A percentile compares a stretch with the other conserved stretches of the same genome.
Evolutionary conservation across 345 rosid genomes (phyloP).

Genomic region (Abelmoschus esculentus): DNA sequence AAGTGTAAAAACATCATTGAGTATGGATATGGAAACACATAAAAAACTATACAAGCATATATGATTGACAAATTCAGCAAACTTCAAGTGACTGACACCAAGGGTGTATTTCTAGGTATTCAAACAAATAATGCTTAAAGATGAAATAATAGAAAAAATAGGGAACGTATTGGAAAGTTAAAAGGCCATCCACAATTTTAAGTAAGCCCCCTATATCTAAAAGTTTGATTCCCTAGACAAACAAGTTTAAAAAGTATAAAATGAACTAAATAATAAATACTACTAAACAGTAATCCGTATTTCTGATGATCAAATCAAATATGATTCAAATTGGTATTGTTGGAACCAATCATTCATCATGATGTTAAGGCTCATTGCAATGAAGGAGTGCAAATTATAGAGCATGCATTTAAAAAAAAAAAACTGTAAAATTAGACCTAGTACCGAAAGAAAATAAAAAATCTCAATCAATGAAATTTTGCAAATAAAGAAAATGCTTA

Average conservation of each 20-base stretch:
- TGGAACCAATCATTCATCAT: neutral
- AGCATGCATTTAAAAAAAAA: neutral
- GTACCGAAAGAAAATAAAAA: neutral
- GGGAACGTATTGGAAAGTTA: neutral
- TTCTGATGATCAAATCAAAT: neutral
- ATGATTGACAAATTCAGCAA: neutral
- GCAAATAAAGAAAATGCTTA: neutral
- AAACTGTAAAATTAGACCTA: neutral
- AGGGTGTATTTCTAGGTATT: neutral
- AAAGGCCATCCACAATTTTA: neutral
- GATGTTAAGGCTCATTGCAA: neutral
- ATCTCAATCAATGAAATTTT: neutral
- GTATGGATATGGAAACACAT: neutral
- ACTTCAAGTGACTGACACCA: neutral
- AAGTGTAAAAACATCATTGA: neutral
- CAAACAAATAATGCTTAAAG: conserved; percentile 1
- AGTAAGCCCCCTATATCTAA: neutral
- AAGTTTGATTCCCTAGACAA: neutral
- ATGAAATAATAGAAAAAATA: neutral
- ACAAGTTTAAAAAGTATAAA: neutral
- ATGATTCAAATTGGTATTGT: neutral
- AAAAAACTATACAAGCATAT: neutral
- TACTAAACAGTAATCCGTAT: neutral
- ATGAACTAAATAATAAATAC: neutral
- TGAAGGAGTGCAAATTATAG: neutral